Evolutionary conservation across 768 basidiomycete genomes (phyloP).

Genomic region (Fomitopsis serialis): DNA sequence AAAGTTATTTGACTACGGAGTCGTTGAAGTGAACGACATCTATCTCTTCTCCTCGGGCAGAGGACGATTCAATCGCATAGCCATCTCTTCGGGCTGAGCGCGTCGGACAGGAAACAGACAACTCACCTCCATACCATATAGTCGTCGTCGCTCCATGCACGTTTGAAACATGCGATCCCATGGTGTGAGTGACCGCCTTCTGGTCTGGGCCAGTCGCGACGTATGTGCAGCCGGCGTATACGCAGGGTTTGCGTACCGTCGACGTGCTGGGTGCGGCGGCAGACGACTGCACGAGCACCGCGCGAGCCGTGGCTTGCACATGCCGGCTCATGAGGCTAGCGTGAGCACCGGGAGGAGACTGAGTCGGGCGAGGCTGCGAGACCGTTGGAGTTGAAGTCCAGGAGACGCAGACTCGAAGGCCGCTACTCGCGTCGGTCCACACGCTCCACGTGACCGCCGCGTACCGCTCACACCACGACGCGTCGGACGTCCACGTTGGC

Average conservation of each 20-base stretch:
- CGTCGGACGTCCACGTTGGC: conserved; percentile 74
- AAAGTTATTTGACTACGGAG: too few species aligned
- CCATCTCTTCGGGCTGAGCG: too few species aligned
- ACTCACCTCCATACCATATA: neutral
- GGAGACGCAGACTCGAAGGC: conserved; percentile 64
- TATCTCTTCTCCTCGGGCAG: too few species aligned
- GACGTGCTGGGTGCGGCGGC: neutral
- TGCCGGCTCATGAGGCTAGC: neutral
- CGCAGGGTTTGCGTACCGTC: neutral
- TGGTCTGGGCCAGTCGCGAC: neutral
- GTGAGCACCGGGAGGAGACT: too few species aligned
- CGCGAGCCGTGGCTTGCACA: neutral
- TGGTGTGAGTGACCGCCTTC: neutral
- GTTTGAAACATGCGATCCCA: neutral
- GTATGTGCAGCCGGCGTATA: neutral
- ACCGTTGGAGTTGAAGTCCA: neutral
- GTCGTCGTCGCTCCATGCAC: neutral
- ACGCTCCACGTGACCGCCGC: conserved; percentile 40
- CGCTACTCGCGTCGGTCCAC: conserved; percentile 92
- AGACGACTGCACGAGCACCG: neutral
- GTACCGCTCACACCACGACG: too few species aligned
- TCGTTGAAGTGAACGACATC: too few species aligned
- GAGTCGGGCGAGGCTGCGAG: too few species aligned
- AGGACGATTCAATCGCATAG: too few species aligned
- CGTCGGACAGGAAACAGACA: too few species aligned